These are phyloP conservation scores for Vanrija sp. DNA, from an alignment of 1,284 basidiomycete species.

Conservation along the genomic window DNA sequence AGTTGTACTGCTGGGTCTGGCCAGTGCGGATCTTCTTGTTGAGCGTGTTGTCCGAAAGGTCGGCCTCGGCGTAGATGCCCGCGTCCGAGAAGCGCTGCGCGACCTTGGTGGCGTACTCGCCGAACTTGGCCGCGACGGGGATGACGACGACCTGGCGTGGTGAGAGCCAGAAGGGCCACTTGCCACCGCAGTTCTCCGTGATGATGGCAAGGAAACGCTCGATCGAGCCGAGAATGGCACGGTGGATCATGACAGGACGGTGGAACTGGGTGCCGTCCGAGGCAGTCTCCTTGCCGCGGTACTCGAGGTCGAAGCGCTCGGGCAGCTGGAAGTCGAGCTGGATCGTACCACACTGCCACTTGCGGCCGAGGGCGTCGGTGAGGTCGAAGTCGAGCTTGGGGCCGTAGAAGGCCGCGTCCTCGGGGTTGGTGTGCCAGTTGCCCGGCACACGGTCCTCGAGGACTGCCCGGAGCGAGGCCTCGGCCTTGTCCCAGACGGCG, in stretches of 20 bases:
- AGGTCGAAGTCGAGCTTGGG: slow-evolving; percentile 96
- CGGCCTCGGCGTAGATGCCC: slow-evolving; percentile 86
- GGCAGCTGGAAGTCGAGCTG: slow-evolving; percentile 96
- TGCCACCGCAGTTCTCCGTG: slow-evolving; percentile 95
- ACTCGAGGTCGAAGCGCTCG: slow-evolving; percentile 94
- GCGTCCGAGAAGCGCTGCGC: slow-evolving; percentile 57
- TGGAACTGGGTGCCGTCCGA: slow-evolving; percentile 59
- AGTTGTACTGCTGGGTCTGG: slow-evolving; percentile 91
- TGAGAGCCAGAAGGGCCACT: slow-evolving; percentile 99
- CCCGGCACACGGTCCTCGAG: slow-evolving; percentile 85
- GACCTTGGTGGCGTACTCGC: slow-evolving; percentile 79
- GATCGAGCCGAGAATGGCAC: slow-evolving; percentile 89
- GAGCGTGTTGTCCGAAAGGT: slow-evolving; percentile 86
- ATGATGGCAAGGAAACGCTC: slow-evolving; percentile 97
- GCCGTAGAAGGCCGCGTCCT: slow-evolving; percentile 95
- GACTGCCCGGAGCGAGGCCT: slow-evolving; percentile 74
- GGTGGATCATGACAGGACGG: slow-evolving; percentile 96
- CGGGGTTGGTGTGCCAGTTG: slow-evolving; percentile 90
- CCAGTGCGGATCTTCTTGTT: slow-evolving; percentile 95
- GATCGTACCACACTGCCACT: slow-evolving; percentile 98
- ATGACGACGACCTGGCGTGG: slow-evolving; percentile 93
- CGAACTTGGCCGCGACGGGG: slow-evolving; percentile 79
- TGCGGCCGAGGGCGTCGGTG: slow-evolving; percentile 82
- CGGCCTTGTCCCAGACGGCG: slow-evolving; percentile 85
- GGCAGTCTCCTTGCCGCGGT: slow-evolving; percentile 61